phyloP scores from a whole-genome alignment of 306 rosid genomes.

The Ceratonia siliqua region DNA sequence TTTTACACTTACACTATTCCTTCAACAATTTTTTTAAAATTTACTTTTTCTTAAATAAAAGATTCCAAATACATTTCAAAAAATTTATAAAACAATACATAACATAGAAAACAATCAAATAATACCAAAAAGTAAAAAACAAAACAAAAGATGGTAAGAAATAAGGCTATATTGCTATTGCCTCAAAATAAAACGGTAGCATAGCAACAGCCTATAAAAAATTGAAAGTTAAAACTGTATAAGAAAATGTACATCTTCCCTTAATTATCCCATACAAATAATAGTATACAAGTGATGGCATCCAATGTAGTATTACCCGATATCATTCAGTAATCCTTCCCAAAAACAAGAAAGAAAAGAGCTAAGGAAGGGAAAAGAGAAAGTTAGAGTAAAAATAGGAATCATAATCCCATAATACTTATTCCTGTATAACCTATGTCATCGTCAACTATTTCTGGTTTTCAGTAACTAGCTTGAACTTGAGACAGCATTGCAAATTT shows the following conservation, averaged over 20 bases:
- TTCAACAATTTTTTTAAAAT: no score
- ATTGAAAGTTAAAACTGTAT: conserved; percentile 7
- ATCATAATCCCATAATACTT: conserved; percentile 20
- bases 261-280: conserved; percentile 32
- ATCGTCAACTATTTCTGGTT: conserved; percentile 27
- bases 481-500: conserved; percentile 33
- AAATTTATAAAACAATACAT: no score
- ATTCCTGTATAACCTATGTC: conserved; percentile 42
- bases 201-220: no score
- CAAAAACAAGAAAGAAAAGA: conserved; percentile 16
- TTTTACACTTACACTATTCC: no score
- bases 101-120: no score
- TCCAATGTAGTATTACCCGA: conserved; percentile 20
- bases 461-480: conserved; percentile 32
- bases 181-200: no score
- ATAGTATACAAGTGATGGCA: conserved; percentile 30
- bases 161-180: no score
- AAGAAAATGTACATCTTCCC: conserved; percentile 32
- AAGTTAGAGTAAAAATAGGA: conserved; percentile 28
- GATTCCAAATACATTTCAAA: no score
- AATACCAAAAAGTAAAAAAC: no score
- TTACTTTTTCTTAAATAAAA: no score
- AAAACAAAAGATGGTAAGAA: no score
- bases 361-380: conserved; percentile 11
- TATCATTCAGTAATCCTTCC: conserved; percentile 26